Evolutionary conservation across 371 early-diverging fungal genomes (phyloP), one percentile per base, ranked within the genome.

Genomic region (Nosema granulosis): DNA sequence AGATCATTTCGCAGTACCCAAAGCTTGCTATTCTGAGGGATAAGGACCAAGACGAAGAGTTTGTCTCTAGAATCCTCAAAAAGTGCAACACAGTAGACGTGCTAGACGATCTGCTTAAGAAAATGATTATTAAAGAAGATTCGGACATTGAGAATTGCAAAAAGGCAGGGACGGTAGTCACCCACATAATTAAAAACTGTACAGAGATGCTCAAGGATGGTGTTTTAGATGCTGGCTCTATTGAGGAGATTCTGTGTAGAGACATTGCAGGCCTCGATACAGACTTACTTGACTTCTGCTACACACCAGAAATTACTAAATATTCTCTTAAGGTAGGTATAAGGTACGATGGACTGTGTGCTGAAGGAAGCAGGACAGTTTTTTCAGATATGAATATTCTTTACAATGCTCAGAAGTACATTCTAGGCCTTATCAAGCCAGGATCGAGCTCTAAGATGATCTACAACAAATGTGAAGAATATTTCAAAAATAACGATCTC

Each of bases 321-420:
- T 73, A 71, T 56, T 51, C 38, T 62, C 20, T 68, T 38, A 78
- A 72, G 68, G 29, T 86, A 24, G 82, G 85, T 16, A 65, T 84
- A 4, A 81, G 82, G 62, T 83, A 85, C 66, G 56, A 79, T 34
- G 82, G 84, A 50, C 80, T 82, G 67, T 85, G 81, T 74, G 59
- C 80, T 16, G 81, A 85, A 58, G 75, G 76, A 37, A 80, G 79
- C 26, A 61, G 86, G 49, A 76, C 79, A 20, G 71, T 84, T 75
- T 56, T 81, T 22, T 49, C 52, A 3, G 73, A 76, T 65, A 63
- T 83, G 24, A 77, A 75, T 29, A 67, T 78, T 29, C 75, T 82
- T 32, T 83, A 77, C 63, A 70, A 63, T 37, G 29, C 79, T 31
- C 77, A 76, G 51, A 57, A 75, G 20, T 66, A 59, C 24, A 68